A percentile compares a stretch with the other conserved stretches of the same genome.
These are phyloP conservation scores for Nemania sp. DNA, from an alignment of 2,329 filamentous ascomycete genomes.

Conservation along the genomic window DNA sequence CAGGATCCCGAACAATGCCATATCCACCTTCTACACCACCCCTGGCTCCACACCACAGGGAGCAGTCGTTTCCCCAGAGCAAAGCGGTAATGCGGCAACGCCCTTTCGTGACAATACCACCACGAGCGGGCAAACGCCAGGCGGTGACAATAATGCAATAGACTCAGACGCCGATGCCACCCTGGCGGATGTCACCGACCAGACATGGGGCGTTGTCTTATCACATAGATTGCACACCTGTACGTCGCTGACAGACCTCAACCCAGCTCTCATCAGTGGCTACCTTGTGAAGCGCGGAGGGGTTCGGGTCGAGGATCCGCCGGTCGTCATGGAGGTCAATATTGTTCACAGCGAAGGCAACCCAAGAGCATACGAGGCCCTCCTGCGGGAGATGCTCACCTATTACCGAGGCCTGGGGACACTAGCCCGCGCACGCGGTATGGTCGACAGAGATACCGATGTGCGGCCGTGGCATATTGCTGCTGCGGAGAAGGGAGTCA, in stretches of 20 bases:
- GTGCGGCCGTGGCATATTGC: slow-evolving; percentile 79
- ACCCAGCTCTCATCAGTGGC: slow-evolving; percentile 63
- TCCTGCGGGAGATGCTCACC: slow-evolving; percentile 70
- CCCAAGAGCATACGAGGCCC: slow-evolving; percentile 60
- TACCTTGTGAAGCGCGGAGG: slow-evolving; percentile 68
- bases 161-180: slow-evolving; percentile 67
- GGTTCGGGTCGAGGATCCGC: slow-evolving; percentile 58
- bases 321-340: slow-evolving; percentile 65
- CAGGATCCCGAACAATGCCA: slow-evolving; percentile 50
- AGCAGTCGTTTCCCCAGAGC: slow-evolving; percentile 63
- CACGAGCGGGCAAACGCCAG: slow-evolving; percentile 50
- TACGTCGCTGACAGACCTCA: slow-evolving; percentile 55
- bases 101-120: slow-evolving; percentile 46
- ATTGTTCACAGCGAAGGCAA: slow-evolving; percentile 60
- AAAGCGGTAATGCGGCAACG: slow-evolving; percentile 54
- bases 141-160: slow-evolving; percentile 44
- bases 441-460: slow-evolving; percentile 61
- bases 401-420: slow-evolving; percentile 71
- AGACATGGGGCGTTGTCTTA: slow-evolving; percentile 74
- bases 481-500: slow-evolving; percentile 68
- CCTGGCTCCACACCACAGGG: slow-evolving; percentile 70
- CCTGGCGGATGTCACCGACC: slow-evolving; percentile 72
- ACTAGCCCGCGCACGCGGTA: slow-evolving; percentile 67
- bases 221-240: slow-evolving; percentile 67
- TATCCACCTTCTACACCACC: slow-evolving; percentile 58